A percentile compares a stretch with the other conserved stretches of the same genome.
Evolutionary conservation across 768 basidiomycete species (phyloP).

Genomic region (Royoungia palumana): DNA sequence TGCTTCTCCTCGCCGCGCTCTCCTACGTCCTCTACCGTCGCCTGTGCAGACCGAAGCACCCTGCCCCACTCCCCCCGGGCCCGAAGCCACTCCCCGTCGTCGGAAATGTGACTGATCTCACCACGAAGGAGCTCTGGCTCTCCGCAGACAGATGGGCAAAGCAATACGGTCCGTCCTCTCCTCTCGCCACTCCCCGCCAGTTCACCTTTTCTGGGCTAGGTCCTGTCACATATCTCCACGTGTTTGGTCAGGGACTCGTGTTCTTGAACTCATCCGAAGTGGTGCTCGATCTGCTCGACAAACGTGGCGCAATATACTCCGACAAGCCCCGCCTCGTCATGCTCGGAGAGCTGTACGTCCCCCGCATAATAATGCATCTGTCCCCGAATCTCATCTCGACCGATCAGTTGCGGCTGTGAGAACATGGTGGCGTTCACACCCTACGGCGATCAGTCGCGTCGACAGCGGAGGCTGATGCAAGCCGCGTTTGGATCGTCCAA

Average conservation of each 20-base stretch:
- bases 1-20: constrained; percentile 18
- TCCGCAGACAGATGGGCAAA: constrained; percentile 59
- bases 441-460: constrained; percentile 59
- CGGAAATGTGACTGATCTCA: constrained; percentile 63
- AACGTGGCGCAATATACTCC: constrained; percentile 66
- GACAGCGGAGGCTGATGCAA: constrained; percentile 66
- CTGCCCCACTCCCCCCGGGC: constrained; percentile 57
- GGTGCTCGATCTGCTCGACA: constrained; percentile 64
- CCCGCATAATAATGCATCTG: not conserved
- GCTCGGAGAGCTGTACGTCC: constrained; percentile 64
- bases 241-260: constrained; percentile 64
- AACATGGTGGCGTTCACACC: constrained; percentile 71
- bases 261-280: constrained; percentile 63
- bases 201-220: constrained; percentile 31
- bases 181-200: not conserved
- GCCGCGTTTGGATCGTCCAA: constrained; percentile 53
- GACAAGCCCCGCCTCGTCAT: constrained; percentile 71
- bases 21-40: constrained; percentile 18
- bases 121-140: constrained; percentile 62
- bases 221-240: constrained; percentile 59
- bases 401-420: constrained; percentile 52
- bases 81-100: constrained; percentile 63
- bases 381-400: constrained; percentile 1
- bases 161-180: constrained; percentile 51
- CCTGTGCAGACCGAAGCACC: constrained; percentile 14